phyloP scores from a whole-genome alignment of 1,284 basidiomycete species.

The Volvariella surrecta region DNA sequence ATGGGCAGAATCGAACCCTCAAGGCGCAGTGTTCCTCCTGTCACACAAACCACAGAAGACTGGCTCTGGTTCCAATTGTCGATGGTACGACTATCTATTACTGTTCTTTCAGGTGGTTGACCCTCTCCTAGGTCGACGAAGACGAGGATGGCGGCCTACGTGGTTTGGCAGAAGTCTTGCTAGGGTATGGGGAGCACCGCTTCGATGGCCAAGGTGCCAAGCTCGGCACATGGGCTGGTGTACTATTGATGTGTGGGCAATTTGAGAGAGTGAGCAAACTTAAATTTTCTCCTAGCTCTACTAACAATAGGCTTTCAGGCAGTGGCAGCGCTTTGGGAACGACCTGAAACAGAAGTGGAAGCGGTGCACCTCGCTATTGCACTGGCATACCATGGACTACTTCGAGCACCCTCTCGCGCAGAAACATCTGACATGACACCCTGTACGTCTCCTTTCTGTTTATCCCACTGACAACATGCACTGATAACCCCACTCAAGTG shows the following conservation, averaged over 20 bases:
- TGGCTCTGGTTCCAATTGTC: conserved; percentile 98
- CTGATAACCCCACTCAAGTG: conserved; percentile 30
- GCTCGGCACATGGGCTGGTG: conserved; percentile 80
- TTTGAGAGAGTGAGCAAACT: conserved; percentile 73
- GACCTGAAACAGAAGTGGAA: conserved; percentile 84
- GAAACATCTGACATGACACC: conserved; percentile 78
- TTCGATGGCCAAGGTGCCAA: conserved; percentile 70
- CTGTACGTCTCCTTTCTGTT: conserved; percentile 39
- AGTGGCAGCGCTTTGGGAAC: conserved; percentile 85
- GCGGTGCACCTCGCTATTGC: conserved; percentile 93
- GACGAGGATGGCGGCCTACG: conserved; percentile 75
- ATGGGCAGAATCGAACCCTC: conserved; percentile 89
- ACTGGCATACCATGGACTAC: conserved; percentile 88
- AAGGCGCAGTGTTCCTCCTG: conserved; percentile 73
- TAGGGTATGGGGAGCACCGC: conserved; percentile 86
- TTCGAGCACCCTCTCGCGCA: conserved; percentile 73
- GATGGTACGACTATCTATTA: conserved; percentile 43
- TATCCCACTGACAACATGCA: conserved; percentile 1
- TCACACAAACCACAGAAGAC: conserved; percentile 91
- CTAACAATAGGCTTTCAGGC: conserved; percentile 39
- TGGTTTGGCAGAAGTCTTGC: conserved; percentile 72
- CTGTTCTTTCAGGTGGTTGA: background rate
- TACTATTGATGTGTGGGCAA: conserved; percentile 87
- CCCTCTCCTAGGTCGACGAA: conserved; percentile 51
- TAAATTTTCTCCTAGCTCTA: conserved; percentile 6